phyloP scores from a whole-genome alignment of 140 eudicot species.

The Cichorium intybus region DNA sequence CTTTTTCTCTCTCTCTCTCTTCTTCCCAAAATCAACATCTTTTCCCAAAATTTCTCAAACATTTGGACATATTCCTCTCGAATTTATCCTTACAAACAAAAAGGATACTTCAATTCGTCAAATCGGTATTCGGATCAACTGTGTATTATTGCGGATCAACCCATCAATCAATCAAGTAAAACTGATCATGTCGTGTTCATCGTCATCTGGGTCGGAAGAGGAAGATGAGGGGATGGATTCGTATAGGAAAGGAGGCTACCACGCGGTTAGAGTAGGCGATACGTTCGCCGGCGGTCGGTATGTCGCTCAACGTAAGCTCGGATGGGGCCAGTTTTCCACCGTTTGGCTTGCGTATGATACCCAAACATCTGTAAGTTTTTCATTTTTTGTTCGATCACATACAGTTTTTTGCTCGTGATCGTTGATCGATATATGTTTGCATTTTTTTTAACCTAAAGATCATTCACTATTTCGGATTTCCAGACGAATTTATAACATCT shows the following conservation, averaged over 20 bases:
- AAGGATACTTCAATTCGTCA: neutral
- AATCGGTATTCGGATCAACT: neutral
- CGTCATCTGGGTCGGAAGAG: constrained; percentile 79
- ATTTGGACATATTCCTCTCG: neutral
- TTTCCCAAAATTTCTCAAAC: neutral
- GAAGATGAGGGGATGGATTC: constrained; percentile 92
- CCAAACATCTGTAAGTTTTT: constrained; percentile 55
- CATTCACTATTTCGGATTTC: neutral
- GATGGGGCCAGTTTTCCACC: constrained; percentile 99
- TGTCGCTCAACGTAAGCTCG: constrained; percentile 90
- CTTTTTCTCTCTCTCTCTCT: constrained; percentile 8
- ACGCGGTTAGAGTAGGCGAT: constrained; percentile 91
- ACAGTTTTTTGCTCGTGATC: neutral
- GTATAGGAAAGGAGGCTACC: constrained; percentile 94
- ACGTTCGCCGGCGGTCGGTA: constrained; percentile 75
- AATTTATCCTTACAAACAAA: neutral
- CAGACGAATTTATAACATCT: neutral
- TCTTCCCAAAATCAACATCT: constrained; percentile 7
- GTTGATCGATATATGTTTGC: neutral
- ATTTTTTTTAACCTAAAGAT: neutral
- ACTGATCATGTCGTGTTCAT: constrained; percentile 65
- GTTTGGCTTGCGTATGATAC: constrained; percentile 98
- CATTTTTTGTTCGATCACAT: neutral
- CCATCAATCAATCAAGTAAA: constrained; percentile 3
- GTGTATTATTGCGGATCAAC: constrained; percentile 12